Evolutionary conservation across 2,329 filamentous ascomycete species (phyloP).

Genomic region (Mycogone perniciosa): DNA sequence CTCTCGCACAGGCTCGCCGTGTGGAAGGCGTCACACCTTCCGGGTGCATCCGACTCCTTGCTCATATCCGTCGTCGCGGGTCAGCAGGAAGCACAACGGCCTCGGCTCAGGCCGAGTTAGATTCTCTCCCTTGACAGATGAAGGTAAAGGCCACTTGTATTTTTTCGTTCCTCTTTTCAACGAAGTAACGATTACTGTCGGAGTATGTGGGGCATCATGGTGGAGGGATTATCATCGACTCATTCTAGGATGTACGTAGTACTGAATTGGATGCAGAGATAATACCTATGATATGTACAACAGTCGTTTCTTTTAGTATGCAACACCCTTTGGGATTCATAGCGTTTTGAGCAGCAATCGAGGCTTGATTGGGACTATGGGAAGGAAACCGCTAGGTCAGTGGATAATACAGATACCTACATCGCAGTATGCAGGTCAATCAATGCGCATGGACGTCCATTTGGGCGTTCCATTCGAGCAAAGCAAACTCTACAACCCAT

Average conservation of each 20-base stretch:
- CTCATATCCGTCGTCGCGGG: constrained; percentile 44
- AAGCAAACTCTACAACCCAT: too few species aligned
- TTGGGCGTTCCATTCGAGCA: not conserved
- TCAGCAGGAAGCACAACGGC: not conserved
- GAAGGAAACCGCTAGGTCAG: too few species aligned
- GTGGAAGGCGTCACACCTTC: constrained; percentile 72
- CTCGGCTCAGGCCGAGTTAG: too few species aligned
- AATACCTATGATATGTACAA: not conserved
- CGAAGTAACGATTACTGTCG: too few species aligned
- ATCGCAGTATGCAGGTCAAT: not conserved
- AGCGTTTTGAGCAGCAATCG: too few species aligned
- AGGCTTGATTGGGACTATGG: too few species aligned
- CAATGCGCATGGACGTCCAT: constrained; percentile 5
- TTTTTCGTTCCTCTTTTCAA: too few species aligned
- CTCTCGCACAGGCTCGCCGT: constrained; percentile 77
- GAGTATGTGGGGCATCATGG: too few species aligned
- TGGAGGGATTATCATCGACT: not conserved
- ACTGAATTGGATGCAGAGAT: not conserved
- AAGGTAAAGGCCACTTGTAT: not conserved
- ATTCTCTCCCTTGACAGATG: not conserved
- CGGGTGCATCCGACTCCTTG: constrained; percentile 54
- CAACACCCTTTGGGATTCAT: too few species aligned
- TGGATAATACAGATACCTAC: too few species aligned
- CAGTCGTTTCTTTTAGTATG: not conserved
- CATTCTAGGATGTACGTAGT: not conserved